phyloP scores from a whole-genome alignment of 495 filamentous ascomycete genomes.

The Annulohypoxylon maeteangense region DNA sequence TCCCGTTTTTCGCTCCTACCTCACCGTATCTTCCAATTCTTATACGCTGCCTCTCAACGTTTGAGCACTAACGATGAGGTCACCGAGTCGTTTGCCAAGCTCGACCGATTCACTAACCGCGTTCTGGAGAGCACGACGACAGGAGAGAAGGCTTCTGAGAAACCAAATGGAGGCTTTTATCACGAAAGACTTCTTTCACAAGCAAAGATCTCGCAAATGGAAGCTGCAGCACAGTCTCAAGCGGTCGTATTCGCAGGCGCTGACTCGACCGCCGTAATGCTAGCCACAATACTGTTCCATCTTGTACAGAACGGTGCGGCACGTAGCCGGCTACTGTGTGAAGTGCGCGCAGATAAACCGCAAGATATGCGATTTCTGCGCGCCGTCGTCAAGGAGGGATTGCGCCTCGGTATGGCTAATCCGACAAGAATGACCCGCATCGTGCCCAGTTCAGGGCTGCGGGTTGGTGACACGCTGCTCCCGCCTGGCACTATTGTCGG shows the following conservation, averaged over 20 bases:
- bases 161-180: not conserved
- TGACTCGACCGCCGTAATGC: not conserved
- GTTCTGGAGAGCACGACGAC: not conserved
- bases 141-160: not conserved
- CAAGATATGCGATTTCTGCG: conserved; percentile 6
- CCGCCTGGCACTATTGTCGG: conserved; percentile 1
- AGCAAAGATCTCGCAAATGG: not conserved
- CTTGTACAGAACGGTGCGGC: not conserved
- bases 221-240: not conserved
- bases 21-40: not conserved
- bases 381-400: not conserved
- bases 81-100: not conserved
- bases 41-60: not conserved
- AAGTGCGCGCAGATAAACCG: not conserved
- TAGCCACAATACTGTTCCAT: conserved; percentile 1
- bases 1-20: not conserved
- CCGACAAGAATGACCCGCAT: not conserved
- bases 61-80: not conserved
- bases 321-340: not conserved
- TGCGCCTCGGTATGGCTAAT: not conserved
- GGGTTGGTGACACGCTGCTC: not conserved
- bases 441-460: not conserved
- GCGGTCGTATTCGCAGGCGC: not conserved
- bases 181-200: not conserved
- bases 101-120: not conserved